phyloP scores from a whole-genome alignment of 345 rosid genomes.

The Abelmoschus esculentus region DNA sequence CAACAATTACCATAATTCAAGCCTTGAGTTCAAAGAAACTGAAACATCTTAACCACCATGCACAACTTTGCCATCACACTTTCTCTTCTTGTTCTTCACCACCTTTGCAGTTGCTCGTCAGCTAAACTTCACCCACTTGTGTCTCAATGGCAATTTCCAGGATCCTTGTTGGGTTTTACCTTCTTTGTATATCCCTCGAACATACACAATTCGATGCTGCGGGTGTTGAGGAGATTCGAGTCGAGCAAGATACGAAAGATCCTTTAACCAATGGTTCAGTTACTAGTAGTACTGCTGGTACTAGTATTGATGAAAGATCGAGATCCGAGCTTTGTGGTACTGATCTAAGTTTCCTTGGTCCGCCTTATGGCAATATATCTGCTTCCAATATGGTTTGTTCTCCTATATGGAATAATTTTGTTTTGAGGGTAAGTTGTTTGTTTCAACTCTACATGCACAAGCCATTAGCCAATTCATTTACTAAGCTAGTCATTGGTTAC shows the following conservation, averaged over 20 bases:
- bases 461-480: not conserved
- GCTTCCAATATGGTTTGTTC: constrained; percentile 52
- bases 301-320: constrained; percentile 22
- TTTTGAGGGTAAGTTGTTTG: constrained; percentile 55
- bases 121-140: constrained; percentile 2
- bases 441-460: not conserved
- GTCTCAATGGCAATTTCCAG: constrained; percentile 26
- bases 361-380: constrained; percentile 67
- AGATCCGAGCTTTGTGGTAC: constrained; percentile 52
- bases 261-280: not conserved
- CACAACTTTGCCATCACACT: constrained; percentile 18
- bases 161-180: constrained; percentile 23
- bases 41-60: constrained; percentile 39
- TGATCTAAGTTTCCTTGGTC: constrained; percentile 58
- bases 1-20: constrained; percentile 19
- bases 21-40: constrained; percentile 45
- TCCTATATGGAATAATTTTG: constrained; percentile 71
- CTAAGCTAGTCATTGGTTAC: not conserved
- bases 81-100: constrained; percentile 34
- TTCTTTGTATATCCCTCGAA: constrained; percentile 22
- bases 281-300: not conserved
- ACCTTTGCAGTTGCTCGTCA: constrained; percentile 25
- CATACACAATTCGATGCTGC: constrained; percentile 16
- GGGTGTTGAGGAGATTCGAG: constrained; percentile 9
- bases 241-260: not conserved